These are phyloP conservation scores for Aspergillus sp. DNA, from an alignment of 2,329 filamentous ascomycete genomes.

Conservation along the genomic window DNA sequence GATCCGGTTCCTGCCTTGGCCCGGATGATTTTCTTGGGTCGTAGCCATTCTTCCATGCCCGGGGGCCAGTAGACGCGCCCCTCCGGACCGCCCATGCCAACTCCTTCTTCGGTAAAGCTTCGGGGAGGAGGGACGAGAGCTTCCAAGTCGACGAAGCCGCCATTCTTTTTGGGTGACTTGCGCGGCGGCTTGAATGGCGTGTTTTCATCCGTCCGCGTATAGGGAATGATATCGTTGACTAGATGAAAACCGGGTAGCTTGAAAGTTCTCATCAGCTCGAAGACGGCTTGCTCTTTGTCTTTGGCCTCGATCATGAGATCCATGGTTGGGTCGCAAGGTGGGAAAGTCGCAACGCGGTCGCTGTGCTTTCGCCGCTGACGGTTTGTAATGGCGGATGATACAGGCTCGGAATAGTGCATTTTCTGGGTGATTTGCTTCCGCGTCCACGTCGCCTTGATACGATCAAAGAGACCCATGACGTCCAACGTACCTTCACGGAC, in stretches of 20 bases:
- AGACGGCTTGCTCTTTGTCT: conserved; percentile 94
- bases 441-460: conserved; percentile 76
- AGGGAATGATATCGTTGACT: conserved; percentile 69
- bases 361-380: conserved; percentile 78
- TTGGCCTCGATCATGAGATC: conserved; percentile 99
- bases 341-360: conserved; percentile 66
- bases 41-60: conserved; percentile 83
- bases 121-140: conserved; percentile 35
- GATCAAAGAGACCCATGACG: conserved; percentile 64
- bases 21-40: conserved; percentile 58
- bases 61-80: conserved; percentile 82
- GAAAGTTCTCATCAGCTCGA: conserved; percentile 84
- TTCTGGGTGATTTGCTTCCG: conserved; percentile 81
- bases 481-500: conserved; percentile 78
- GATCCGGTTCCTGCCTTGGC: conserved; percentile 12
- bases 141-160: conserved; percentile 31
- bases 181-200: conserved; percentile 44
- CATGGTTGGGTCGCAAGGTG: conserved; percentile 74
- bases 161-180: conserved; percentile 40
- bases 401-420: conserved; percentile 91
- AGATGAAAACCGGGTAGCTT: conserved; percentile 70
- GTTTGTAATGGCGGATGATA: conserved; percentile 64
- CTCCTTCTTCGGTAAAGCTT: conserved; percentile 56
- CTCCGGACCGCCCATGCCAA: conserved; percentile 79
- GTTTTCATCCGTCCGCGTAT: conserved; percentile 69